Percentiles rank a stretch among this genome's conserved stretches.
Conservation (phyloP, 23 red algal species). For the Pyropia yezoensis region DNA sequence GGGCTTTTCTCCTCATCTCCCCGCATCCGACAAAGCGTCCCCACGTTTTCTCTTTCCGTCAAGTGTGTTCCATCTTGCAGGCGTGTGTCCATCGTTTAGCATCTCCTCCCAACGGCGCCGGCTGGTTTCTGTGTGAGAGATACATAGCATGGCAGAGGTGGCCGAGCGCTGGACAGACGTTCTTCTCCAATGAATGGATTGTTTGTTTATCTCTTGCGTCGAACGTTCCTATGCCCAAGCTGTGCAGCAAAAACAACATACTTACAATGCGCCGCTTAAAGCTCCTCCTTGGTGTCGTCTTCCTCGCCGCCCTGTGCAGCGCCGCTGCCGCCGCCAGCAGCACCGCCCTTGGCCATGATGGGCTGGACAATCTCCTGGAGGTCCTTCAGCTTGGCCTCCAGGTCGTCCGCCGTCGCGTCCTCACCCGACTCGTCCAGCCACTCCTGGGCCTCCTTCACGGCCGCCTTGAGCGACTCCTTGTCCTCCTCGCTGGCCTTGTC, state of each 20-base stretch:
- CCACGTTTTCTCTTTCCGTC: too few species aligned
- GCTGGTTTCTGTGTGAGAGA: too few species aligned
- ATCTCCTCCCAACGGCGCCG: too few species aligned
- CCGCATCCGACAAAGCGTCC: too few species aligned
- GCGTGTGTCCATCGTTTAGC: too few species aligned
- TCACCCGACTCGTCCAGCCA: slow-evolving; percentile 80
- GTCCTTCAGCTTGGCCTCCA: slow-evolving; percentile 81
- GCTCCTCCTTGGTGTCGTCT: slow-evolving; percentile 22
- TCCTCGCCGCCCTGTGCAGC: slow-evolving; percentile 41
- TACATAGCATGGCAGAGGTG: too few species aligned
- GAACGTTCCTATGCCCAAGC: too few species aligned
- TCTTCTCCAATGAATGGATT: too few species aligned
- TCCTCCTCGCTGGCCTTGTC: slow-evolving; percentile 80
- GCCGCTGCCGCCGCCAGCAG: slow-evolving; percentile 16
- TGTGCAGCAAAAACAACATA: neutral
- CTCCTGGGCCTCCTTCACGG: slow-evolving; percentile 77
- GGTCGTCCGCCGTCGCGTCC: slow-evolving; percentile 59
- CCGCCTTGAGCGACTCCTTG: slow-evolving; percentile 49
- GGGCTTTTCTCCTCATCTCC: too few species aligned
- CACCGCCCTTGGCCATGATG: slow-evolving; percentile 71
- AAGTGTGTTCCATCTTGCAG: too few species aligned
- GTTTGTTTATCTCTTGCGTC: too few species aligned
- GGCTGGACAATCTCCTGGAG: slow-evolving; percentile 77
- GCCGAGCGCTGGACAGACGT: too few species aligned
- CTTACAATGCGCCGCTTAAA: neutral